phyloP scores from a whole-genome alignment of 2,329 filamentous ascomycete species.

The Pyrenochaeta sp. region DNA sequence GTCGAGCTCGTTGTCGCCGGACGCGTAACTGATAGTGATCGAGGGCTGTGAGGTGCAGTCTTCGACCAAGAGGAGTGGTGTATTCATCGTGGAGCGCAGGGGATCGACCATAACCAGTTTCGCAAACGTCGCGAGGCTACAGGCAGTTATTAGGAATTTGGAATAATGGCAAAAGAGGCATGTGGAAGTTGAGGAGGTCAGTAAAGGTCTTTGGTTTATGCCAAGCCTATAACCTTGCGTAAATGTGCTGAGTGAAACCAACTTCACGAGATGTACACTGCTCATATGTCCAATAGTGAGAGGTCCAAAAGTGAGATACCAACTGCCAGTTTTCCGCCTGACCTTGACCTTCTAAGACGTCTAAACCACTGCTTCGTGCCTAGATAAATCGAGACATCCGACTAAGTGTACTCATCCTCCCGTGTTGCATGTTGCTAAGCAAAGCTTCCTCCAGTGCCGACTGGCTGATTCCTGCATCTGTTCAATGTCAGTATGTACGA shows the following conservation, averaged over 20 bases:
- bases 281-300: neutral
- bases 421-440: constrained; percentile 74
- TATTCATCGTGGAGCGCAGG: constrained; percentile 5
- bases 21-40: constrained; percentile 19
- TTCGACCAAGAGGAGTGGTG: constrained; percentile 21
- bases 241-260: neutral
- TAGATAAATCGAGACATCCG: constrained; percentile 64
- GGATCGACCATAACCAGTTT: neutral
- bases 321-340: neutral
- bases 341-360: neutral
- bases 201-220: neutral
- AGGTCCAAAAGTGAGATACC: neutral
- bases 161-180: neutral
- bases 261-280: neutral
- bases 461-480: constrained; percentile 82
- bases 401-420: constrained; percentile 73
- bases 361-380: neutral
- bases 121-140: neutral
- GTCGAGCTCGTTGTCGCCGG: constrained; percentile 25
- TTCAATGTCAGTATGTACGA: constrained; percentile 12
- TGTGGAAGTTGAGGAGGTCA: neutral
- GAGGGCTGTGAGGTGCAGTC: constrained; percentile 15
- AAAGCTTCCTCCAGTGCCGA: constrained; percentile 81
- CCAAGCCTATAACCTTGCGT: constrained; percentile 14
- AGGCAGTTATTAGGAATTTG: neutral